Base-by-base conservation (phyloP, 1,284 basidiomycete species). In the Pseudozyma hubeiensis region DNA sequence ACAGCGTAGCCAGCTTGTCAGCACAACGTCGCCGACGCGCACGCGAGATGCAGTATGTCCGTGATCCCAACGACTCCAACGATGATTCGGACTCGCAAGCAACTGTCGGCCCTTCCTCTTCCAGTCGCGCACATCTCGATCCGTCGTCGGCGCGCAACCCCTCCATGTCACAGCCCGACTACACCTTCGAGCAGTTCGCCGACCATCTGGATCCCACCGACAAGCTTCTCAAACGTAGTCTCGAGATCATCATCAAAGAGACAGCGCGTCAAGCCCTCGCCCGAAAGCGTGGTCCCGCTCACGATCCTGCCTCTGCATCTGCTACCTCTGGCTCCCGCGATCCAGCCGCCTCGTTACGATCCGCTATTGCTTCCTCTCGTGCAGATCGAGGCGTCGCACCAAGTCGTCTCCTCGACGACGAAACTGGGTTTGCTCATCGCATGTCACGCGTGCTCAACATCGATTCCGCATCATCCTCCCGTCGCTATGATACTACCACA, bases 211-310 rank as follows among this genome's bases (percentile, higher is more conserved):
- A 77, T 39, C 67, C 64, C 5, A 51, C 64, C 47, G 68, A 75
- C 50, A 72, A 73, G 35, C 54, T 73, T 8, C 52, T 77, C 13
- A 66, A 70, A 35, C 62, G 67, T 31, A 64, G 69, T 59, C 57
- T 65, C 19, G 75, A 77, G 39, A 65, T 77, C 53, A 50, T 77
- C 33, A 69, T 77, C 71, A 77, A 65, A 41, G 65, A 75, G 50
- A 75, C 73, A 3, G 65, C 69, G 6, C 68, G 68, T 11, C 64
- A 75, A n/a, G 68, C 73, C 0, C 68, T 75, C 4, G 68, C 57
- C 31, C 63, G 50, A 31, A 71, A 66, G 19, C 58, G 62, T 19
- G 61, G 60, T 45, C 53, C 53, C 5, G 17, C 43, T 14, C 45
- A 39, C 13, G 57, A 64, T 53, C 35, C 62, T 2, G 16, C 40